phyloP scores from a whole-genome alignment of 257 asterid genomes.

The Solanum ahanhuiri region DNA sequence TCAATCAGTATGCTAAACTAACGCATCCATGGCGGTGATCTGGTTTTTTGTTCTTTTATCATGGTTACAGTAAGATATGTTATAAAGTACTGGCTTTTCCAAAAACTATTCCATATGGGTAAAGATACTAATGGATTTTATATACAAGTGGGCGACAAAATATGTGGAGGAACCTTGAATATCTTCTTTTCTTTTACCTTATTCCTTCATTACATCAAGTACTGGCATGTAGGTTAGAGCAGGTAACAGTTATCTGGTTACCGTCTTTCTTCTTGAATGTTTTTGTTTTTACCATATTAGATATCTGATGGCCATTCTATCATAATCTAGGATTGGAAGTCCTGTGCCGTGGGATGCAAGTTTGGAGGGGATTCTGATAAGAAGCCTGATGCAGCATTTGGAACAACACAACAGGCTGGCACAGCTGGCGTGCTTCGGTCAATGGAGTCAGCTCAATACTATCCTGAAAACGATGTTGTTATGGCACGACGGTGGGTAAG shows the following conservation, averaged over 20 bases:
- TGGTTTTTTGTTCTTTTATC: not conserved
- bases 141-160: not conserved
- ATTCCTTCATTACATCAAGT: not conserved
- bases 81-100: not conserved
- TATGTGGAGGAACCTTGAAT: not conserved
- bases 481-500: slow-evolving; percentile 98
- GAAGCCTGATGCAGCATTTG: slow-evolving; percentile 75
- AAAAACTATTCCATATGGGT: not conserved
- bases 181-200: not conserved
- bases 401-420: slow-evolving; percentile 38
- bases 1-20: not conserved
- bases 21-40: not conserved
- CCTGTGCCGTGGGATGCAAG: slow-evolving; percentile 75
- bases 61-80: not conserved
- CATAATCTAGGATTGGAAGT: slow-evolving; percentile 57
- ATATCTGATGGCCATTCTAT: not conserved
- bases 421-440: slow-evolving; percentile 62
- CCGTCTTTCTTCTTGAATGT: not conserved
- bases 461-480: slow-evolving; percentile 57
- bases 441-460: slow-evolving; percentile 87
- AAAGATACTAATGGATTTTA: not conserved
- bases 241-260: not conserved
- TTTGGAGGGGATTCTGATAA: slow-evolving; percentile 32
- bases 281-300: not conserved
- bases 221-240: not conserved